Evolutionary conservation across 306 rosid species (phyloP), one percentile per base, ranked within the genome.

Genomic region (Crataegus laevigata): DNA sequence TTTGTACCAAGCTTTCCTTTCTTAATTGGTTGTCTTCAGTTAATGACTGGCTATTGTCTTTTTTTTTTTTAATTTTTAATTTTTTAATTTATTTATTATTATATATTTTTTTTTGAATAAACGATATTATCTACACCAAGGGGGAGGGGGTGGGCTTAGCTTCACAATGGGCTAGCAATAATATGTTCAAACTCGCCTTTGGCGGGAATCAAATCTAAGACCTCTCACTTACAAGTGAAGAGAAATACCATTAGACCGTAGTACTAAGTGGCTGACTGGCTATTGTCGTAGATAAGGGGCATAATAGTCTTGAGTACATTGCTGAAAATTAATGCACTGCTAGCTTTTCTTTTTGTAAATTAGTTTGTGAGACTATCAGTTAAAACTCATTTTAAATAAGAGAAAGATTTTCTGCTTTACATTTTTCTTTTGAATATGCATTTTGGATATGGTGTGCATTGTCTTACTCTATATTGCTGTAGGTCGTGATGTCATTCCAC

Each of bases 401-500:
- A 7, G 21, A 38, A 32, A 19, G 9, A 15, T 66, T 21, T 38
- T 66, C 4, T 4, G 28, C 42, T 60, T 4, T 6, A 42, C 1
- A 26, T 30, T 42, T 60, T 73, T 25, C 6, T 18, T 19, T 3
- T 57, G 75, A 57, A 36, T 25, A 9, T 11, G 69, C 28, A 6
- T 40, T 36, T 72, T 42, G 30, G 71, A 40, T 66, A 22, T 6
- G 51, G 21, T 73, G 29, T 40, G 3, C 13, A 40, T 73, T 42
- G 13, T 25, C 29, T 11, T 32, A 47, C 60, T 60, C 67, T 25
- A 11, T 71, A 6, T 43, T 71, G 60, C 2, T 10, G 14, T 71
- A 89, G 97, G 96, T 88, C 69, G 85, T 88, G 74, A 86, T 89
- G 88, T 91, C 97, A 69, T 91, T 91, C 77, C 97, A 91, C 78